Conservation (phyloP, 2,329 filamentous ascomycete species). For the Nannizzia gypsea region DNA sequence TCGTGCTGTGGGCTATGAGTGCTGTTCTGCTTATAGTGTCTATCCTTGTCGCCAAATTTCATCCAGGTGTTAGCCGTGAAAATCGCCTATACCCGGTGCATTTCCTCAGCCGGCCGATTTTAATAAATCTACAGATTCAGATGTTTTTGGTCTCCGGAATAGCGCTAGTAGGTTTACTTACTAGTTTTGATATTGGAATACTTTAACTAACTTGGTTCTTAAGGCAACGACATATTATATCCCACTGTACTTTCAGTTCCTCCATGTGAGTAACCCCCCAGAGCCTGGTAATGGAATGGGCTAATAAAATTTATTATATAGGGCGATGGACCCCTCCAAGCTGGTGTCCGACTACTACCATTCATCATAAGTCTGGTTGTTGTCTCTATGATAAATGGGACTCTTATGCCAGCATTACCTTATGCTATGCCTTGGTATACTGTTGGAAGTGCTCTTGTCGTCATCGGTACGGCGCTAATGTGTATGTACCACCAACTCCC, state of each 20-base stretch:
- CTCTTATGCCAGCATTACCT: conserved; percentile 15
- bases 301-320: conserved; percentile 23
- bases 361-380: conserved; percentile 19
- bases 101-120: conserved; percentile 30
- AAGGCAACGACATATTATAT: conserved; percentile 38
- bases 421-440: conserved; percentile 22
- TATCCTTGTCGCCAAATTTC: conserved; percentile 31
- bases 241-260: conserved; percentile 45
- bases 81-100: conserved; percentile 40
- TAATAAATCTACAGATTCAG: conserved; percentile 35
- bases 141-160: conserved; percentile 22
- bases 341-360: conserved; percentile 25
- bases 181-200: no score
- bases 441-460: conserved; percentile 18
- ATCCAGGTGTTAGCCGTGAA: conserved; percentile 33
- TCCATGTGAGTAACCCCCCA: background rate
- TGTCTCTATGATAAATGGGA: conserved; percentile 16
- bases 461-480: conserved; percentile 17
- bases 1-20: conserved; percentile 39
- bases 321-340: conserved; percentile 26
- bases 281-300: background rate
- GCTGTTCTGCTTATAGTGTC: conserved; percentile 37
- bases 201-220: conserved; percentile 22
- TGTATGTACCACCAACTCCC: conserved; percentile 22
- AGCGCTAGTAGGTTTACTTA: background rate